Evolutionary conservation across 2,329 filamentous ascomycete species (phyloP).

Genomic region (Leptographium lundbergii): DNA sequence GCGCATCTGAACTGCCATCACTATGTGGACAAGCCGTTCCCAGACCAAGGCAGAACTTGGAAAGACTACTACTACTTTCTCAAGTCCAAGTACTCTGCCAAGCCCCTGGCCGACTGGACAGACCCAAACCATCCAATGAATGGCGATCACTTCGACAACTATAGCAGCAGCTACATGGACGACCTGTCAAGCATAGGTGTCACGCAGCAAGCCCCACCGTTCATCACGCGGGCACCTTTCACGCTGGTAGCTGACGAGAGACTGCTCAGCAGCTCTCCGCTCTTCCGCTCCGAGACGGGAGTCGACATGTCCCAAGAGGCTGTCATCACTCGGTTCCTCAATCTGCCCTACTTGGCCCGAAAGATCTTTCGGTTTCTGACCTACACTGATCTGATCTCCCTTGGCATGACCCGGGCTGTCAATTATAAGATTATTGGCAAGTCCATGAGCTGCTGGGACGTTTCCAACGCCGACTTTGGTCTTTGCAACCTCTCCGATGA

Average conservation of each 20-base stretch:
- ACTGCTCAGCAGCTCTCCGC: background rate
- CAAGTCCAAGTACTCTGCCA: background rate
- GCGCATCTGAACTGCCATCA: background rate
- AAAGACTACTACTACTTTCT: background rate
- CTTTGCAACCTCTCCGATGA: background rate
- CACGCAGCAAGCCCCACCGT: background rate
- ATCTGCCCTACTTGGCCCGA: background rate
- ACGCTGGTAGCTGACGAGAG: background rate
- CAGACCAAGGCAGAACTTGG: background rate
- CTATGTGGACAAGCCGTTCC: background rate
- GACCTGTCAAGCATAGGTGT: background rate
- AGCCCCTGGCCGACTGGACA: background rate
- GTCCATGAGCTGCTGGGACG: constrained; percentile 1
- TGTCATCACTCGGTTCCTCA: background rate
- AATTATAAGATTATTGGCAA: background rate
- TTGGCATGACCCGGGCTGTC: background rate
- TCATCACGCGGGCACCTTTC: background rate
- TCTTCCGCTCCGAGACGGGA: background rate
- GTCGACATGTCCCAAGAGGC: background rate
- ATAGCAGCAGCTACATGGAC: background rate
- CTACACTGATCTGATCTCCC: background rate
- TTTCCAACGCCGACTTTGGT: background rate
- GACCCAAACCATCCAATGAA: background rate
- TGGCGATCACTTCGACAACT: background rate
- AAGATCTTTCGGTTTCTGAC: background rate